Conservation (phyloP, 371 early-diverging fungal genomes). For the Mucor irregularis region DNA sequence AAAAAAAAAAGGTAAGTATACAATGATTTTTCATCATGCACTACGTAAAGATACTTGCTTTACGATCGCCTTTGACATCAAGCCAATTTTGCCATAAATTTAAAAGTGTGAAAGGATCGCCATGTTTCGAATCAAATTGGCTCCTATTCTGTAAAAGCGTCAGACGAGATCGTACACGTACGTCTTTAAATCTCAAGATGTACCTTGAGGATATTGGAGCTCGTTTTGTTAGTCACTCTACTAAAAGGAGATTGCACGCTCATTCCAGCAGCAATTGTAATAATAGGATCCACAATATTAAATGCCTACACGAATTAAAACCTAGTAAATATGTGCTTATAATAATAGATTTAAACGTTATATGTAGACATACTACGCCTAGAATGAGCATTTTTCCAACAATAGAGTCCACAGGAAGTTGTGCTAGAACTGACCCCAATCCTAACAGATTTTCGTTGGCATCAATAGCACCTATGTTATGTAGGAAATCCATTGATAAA, state of each 20-base stretch:
- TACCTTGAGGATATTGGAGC: conserved; percentile 46
- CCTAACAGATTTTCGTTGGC: conserved; percentile 67
- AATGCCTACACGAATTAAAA: conserved; percentile 39
- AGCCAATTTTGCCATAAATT: conserved; percentile 70
- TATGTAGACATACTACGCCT: conserved; percentile 37
- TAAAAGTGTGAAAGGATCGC: conserved; percentile 68
- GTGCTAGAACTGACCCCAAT: conserved; percentile 80
- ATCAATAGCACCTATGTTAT: conserved; percentile 61
- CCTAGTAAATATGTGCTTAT: neutral
- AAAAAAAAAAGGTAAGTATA: no score
- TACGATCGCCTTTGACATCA: conserved; percentile 45
- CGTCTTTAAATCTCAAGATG: neutral
- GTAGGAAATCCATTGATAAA: conserved; percentile 59
- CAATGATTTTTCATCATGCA: neutral
- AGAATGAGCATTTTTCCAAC: conserved; percentile 87
- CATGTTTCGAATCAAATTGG: conserved; percentile 56
- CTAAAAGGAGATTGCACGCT: conserved; percentile 71
- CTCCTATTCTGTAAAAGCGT: conserved; percentile 44
- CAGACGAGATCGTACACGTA: neutral
- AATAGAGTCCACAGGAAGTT: conserved; percentile 84
- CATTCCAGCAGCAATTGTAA: conserved; percentile 84
- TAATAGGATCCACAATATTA: conserved; percentile 70
- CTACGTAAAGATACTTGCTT: conserved; percentile 15
- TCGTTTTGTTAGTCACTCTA: conserved; percentile 40
- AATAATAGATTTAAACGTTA: neutral